These are phyloP conservation scores for Pelagomonas calceolata DNA, from an alignment of 108 stramenopile species.

Conservation along the genomic window DNA sequence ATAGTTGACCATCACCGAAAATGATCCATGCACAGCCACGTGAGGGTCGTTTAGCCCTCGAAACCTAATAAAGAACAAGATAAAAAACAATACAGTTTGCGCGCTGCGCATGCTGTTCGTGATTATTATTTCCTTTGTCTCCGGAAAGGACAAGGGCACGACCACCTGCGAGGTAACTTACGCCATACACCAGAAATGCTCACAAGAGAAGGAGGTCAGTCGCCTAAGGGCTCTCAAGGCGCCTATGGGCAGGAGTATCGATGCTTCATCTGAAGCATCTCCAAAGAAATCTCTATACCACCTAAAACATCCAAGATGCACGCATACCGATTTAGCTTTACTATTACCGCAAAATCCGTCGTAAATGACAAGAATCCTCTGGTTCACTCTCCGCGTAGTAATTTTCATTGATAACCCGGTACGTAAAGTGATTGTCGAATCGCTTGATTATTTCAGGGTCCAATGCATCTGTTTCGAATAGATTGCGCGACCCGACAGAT, in stretches of 20 bases:
- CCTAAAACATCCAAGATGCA: constrained; percentile 4
- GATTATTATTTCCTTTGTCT: constrained; percentile 56
- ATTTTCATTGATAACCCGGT: constrained; percentile 7
- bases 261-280: constrained; percentile 17
- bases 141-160: constrained; percentile 43
- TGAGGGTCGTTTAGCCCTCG: constrained; percentile 54
- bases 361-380: no score
- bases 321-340: no score
- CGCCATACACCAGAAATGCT: no score
- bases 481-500: constrained; percentile 25
- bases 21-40: constrained; percentile 57
- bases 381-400: constrained; percentile 14
- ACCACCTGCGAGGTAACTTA: no score
- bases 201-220: not conserved
- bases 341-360: no score
- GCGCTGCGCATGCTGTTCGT: constrained; percentile 20
- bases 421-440: constrained; percentile 33
- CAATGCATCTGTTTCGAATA: constrained; percentile 34
- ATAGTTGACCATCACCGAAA: constrained; percentile 64
- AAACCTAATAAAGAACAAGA: constrained; percentile 9
- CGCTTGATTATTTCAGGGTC: constrained; percentile 54
- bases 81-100: no score
- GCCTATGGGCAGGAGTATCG: constrained; percentile 51
- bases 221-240: constrained; percentile 35
- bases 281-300: constrained; percentile 47